Percentiles rank a stretch among this genome's conserved stretches.
phyloP scores from a whole-genome alignment of 805 yeast genomes.

The Myxozyma neglecta region DNA sequence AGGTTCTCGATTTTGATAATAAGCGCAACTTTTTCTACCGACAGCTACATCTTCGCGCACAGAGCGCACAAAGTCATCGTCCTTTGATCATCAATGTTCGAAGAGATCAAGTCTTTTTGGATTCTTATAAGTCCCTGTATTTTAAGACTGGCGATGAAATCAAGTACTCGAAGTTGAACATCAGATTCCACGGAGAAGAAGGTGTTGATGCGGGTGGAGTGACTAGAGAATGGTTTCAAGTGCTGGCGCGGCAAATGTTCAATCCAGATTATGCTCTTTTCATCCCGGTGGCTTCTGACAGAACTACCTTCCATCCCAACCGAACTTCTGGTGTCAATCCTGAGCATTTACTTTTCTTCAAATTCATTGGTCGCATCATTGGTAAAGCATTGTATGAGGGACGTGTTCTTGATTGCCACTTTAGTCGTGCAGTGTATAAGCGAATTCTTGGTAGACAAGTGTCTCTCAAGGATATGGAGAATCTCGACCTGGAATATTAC shows the following conservation, averaged over 20 bases:
- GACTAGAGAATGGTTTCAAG: slow-evolving; percentile 97
- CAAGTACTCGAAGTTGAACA: slow-evolving; percentile 68
- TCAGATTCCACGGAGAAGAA: slow-evolving; percentile 86
- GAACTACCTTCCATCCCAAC: slow-evolving; percentile 93
- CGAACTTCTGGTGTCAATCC: slow-evolving; percentile 90
- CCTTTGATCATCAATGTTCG: slow-evolving; percentile 68
- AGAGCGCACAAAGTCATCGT: slow-evolving; percentile 38
- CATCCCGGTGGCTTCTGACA: slow-evolving; percentile 86
- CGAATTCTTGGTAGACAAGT: slow-evolving; percentile 76
- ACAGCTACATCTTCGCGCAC: slow-evolving; percentile 56
- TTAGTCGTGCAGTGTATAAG: slow-evolving; percentile 92
- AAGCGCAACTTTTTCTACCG: slow-evolving; percentile 83
- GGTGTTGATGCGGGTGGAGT: slow-evolving; percentile 99
- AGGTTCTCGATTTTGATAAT: slow-evolving; percentile 90
- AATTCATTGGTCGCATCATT: slow-evolving; percentile 88
- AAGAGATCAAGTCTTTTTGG: slow-evolving; percentile 88
- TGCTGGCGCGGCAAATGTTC: slow-evolving; percentile 89
- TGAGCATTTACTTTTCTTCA: slow-evolving; percentile 88
- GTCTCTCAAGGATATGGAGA: slow-evolving; percentile 89
- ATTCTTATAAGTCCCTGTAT: slow-evolving; percentile 79
- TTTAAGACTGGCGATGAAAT: slow-evolving; percentile 75
- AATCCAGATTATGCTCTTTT: slow-evolving; percentile 93
- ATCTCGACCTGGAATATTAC: slow-evolving; percentile 86
- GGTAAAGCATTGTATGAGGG: slow-evolving; percentile 92
- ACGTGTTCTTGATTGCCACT: slow-evolving; percentile 87